A percentile compares a stretch with the other conserved stretches of the same genome.
Evolutionary conservation across 345 rosid genomes (phyloP).

Genomic region (Cardamine resedifolia): DNA sequence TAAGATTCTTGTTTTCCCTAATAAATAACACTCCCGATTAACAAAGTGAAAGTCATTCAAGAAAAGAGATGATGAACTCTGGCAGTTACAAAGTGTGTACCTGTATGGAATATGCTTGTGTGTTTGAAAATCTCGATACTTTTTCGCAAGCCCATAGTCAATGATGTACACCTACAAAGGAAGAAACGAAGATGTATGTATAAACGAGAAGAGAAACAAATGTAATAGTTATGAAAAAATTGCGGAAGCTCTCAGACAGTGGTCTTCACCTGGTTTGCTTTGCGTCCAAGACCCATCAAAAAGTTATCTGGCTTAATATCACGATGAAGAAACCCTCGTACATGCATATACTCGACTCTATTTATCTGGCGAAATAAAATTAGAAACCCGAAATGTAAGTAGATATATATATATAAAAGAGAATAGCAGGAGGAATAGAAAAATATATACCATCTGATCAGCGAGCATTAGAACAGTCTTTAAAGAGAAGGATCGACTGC

Average conservation of each 20-base stretch:
- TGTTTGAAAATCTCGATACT: conserved; percentile 43
- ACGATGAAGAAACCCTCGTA: conserved; percentile 92
- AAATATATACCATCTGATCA: conserved; percentile 64
- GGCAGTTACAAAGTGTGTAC: conserved; percentile 8
- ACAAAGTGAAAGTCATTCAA: conserved; percentile 8
- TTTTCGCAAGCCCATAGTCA: conserved; percentile 43
- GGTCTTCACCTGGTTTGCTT: conserved; percentile 82
- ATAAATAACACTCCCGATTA: conserved; percentile 22
- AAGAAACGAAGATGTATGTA: not conserved
- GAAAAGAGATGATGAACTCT: not conserved
- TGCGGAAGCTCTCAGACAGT: not conserved
- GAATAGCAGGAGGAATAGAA: not conserved
- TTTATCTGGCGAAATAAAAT: conserved; percentile 43
- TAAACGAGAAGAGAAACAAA: not conserved
- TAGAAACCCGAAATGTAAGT: not conserved
- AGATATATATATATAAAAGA: not conserved
- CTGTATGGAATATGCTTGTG: conserved; percentile 45
- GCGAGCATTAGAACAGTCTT: conserved; percentile 92
- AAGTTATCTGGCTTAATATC: conserved; percentile 98
- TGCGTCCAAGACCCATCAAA: conserved; percentile 94
- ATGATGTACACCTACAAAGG: conserved; percentile 40
- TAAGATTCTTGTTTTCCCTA: conserved; percentile 96
- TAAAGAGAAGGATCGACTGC: conserved; percentile 69
- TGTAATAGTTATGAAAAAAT: not conserved
- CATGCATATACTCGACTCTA: conserved; percentile 96